Percentiles rank a stretch among this genome's conserved stretches.
Conservation (phyloP, 1,284 basidiomycete species). For the Sparassis latifolia region DNA sequence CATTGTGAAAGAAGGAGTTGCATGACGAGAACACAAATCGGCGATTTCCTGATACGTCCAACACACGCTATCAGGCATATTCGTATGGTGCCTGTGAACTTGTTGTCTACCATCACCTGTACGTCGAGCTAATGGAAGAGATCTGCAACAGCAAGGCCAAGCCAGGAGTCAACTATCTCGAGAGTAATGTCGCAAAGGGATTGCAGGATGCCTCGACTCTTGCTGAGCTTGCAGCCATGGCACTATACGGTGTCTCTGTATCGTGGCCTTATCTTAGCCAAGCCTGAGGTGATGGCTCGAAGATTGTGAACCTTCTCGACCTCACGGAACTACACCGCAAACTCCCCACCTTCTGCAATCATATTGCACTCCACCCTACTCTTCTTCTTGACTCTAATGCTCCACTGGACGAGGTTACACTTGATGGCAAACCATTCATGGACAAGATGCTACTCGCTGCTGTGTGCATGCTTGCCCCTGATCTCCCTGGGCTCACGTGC, state of each 20-base stretch:
- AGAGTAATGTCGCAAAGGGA: constrained; percentile 27
- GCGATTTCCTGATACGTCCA: constrained; percentile 18
- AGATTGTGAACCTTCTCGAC: constrained; percentile 7
- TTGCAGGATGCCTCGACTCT: constrained; percentile 29
- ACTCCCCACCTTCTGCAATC: not conserved
- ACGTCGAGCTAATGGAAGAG: constrained; percentile 19
- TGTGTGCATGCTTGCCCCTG: not conserved
- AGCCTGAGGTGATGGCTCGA: constrained; percentile 5
- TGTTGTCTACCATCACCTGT: constrained; percentile 14
- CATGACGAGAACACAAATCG: not conserved
- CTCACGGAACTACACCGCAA: constrained; percentile 10
- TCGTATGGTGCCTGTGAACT: constrained; percentile 19
- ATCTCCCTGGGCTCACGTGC: not conserved
- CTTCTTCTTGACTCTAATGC: not conserved
- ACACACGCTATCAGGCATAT: constrained; percentile 26
- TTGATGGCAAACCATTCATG: not conserved
- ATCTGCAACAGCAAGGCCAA: constrained; percentile 21
- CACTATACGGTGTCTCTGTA: constrained; percentile 21
- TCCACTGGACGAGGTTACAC: not conserved
- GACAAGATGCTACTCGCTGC: not conserved
- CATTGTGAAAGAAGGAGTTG: no score
- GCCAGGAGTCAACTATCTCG: constrained; percentile 24
- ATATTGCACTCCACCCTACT: not conserved
- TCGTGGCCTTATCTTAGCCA: constrained; percentile 13
- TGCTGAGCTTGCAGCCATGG: constrained; percentile 28